Percentiles rank a stretch among this genome's conserved stretches.
Conservation (phyloP, 768 basidiomycete species). For the Imleria badia region DNA sequence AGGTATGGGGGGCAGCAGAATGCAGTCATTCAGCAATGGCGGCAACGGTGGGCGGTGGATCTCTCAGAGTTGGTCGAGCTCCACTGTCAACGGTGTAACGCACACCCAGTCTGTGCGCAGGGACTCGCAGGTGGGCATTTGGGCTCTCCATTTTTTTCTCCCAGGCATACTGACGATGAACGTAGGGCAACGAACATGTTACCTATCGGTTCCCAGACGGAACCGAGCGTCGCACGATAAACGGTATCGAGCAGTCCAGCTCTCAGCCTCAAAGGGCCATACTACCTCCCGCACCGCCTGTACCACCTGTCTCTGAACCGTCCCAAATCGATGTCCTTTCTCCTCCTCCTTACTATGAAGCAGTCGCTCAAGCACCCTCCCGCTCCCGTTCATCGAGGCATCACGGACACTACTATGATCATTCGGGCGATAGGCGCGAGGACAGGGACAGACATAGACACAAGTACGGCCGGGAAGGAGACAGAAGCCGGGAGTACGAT, state of each 20-base stretch:
- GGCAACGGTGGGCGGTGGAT: slow-evolving; percentile 37
- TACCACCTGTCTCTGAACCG: neutral
- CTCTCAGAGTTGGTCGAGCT: slow-evolving; percentile 56
- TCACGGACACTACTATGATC: slow-evolving; percentile 8
- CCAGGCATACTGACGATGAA: slow-evolving; percentile 2
- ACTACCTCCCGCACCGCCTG: slow-evolving; percentile 1
- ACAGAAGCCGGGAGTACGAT: slow-evolving; percentile 7
- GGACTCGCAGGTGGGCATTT: slow-evolving; percentile 55
- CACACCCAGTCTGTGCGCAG: slow-evolving; percentile 52
- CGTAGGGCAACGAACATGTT: slow-evolving; percentile 74
- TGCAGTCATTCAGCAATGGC: slow-evolving; percentile 10
- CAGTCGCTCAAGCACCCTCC: slow-evolving; percentile 5
- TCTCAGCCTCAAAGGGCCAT: slow-evolving; percentile 15
- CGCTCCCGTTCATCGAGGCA: slow-evolving; percentile 22
- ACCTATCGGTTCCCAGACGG: slow-evolving; percentile 67
- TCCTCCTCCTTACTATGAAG: slow-evolving; percentile 25
- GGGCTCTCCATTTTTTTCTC: neutral
- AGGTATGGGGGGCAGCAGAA: slow-evolving; percentile 10
- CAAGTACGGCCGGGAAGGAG: slow-evolving; percentile 8
- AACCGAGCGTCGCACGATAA: slow-evolving; percentile 61
- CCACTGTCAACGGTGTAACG: slow-evolving; percentile 67
- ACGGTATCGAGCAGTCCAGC: slow-evolving; percentile 53
- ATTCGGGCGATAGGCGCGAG: slow-evolving; percentile 9
- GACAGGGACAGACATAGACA: slow-evolving; percentile 17
- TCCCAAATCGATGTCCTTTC: neutral